Evolutionary conservation across 768 basidiomycete genomes (phyloP).

Genomic region (Hericium alpestre): DNA sequence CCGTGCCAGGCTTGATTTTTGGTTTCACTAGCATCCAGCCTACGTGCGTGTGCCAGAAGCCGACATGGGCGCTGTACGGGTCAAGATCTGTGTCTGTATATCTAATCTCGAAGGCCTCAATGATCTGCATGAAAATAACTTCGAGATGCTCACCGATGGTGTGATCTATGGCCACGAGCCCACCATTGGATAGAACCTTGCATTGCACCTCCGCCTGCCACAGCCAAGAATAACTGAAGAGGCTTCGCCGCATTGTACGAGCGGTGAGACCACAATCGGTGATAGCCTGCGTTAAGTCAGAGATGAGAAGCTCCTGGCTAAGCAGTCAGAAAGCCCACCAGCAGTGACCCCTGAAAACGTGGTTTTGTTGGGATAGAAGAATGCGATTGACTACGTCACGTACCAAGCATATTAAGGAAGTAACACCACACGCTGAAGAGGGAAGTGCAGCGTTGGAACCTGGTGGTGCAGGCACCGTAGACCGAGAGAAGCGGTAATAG

Average conservation of each 20-base stretch:
- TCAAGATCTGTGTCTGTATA: conserved; percentile 48
- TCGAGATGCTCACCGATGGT: conserved; percentile 25
- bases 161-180: conserved; percentile 43
- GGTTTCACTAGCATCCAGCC: conserved; percentile 47
- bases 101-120: not conserved
- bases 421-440: not conserved
- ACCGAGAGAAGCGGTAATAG: not conserved
- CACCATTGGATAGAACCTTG: conserved; percentile 51
- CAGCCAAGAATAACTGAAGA: conserved; percentile 35
- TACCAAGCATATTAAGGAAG: conserved; percentile 4
- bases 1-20: conserved; percentile 33
- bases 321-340: conserved; percentile 2
- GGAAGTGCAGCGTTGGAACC: not conserved
- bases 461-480: conserved; percentile 2
- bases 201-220: conserved; percentile 38
- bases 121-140: not conserved
- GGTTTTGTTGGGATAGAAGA: not conserved
- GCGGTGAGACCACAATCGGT: conserved; percentile 47
- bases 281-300: conserved; percentile 32
- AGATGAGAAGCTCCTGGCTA: too few species aligned
- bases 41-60: conserved; percentile 39
- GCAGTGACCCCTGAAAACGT: conserved; percentile 15
- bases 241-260: conserved; percentile 39
- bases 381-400: not conserved
- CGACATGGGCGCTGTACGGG: conserved; percentile 44